Evolutionary conservation across 306 rosid genomes (phyloP).

Genomic region (Canavalia ensiformis): DNA sequence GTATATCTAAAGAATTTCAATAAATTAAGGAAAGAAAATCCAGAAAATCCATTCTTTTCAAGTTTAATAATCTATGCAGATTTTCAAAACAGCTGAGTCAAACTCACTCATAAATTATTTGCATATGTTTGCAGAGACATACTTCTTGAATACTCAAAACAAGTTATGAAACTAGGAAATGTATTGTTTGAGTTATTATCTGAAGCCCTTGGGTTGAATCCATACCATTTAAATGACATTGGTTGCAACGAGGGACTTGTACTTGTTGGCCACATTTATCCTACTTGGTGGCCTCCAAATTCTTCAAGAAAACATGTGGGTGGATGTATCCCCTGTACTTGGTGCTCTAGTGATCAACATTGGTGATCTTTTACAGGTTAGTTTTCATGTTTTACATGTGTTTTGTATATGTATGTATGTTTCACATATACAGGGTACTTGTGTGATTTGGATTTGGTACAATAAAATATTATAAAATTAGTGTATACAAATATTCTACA

Average conservation of each 20-base stretch:
- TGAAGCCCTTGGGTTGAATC: conserved; percentile 48
- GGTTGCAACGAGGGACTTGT: conserved; percentile 47
- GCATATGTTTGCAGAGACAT: conserved; percentile 43
- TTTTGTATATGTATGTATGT: neutral
- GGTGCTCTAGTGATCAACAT: conserved; percentile 53
- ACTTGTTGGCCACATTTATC: conserved; percentile 51
- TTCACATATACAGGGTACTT: neutral
- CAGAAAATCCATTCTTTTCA: neutral
- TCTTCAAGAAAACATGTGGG: conserved; percentile 47
- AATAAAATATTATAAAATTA: too few relatives aligned
- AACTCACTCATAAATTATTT: neutral
- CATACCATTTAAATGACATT: conserved; percentile 42
- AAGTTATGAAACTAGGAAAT: conserved; percentile 47
- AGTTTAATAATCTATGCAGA: neutral
- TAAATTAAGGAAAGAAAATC: neutral
- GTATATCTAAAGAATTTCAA: neutral
- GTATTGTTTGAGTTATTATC: conserved; percentile 49
- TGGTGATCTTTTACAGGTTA: conserved; percentile 54
- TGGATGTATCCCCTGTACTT: conserved; percentile 40
- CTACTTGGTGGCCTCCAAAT: conserved; percentile 69
- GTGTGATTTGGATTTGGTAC: neutral
- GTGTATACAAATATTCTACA: too few relatives aligned
- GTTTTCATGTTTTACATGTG: neutral
- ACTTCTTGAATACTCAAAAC: conserved; percentile 51
- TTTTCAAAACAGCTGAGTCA: neutral